A percentile compares a stretch with the other conserved stretches of the same genome.
Conservation (phyloP, 1,284 basidiomycete species). For the Tremellales sp. region DNA sequence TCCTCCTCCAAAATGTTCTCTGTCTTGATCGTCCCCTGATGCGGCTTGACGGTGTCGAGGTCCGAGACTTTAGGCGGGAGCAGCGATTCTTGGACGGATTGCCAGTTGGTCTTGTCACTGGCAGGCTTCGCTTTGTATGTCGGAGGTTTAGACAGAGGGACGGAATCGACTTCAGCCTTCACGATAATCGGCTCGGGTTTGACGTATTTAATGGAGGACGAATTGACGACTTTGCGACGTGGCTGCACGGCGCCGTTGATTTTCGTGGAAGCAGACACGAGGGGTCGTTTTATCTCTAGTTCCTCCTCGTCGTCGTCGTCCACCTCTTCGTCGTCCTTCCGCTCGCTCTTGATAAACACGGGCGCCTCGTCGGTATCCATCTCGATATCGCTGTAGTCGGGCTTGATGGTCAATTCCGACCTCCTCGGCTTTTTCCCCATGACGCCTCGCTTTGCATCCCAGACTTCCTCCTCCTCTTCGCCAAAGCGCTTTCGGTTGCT, state of each 20-base stretch:
- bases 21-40: slow-evolving; percentile 48
- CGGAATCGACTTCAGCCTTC: slow-evolving; percentile 25
- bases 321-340: slow-evolving; percentile 48
- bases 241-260: slow-evolving; percentile 18
- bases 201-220: slow-evolving; percentile 41
- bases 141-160: slow-evolving; percentile 25
- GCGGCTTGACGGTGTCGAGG: slow-evolving; percentile 44
- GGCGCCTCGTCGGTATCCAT: slow-evolving; percentile 27
- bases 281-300: slow-evolving; percentile 18
- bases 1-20: slow-evolving; percentile 60
- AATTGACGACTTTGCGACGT: slow-evolving; percentile 48
- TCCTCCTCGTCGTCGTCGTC: slow-evolving; percentile 33
- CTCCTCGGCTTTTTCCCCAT: slow-evolving; percentile 43
- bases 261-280: slow-evolving; percentile 21
- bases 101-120: slow-evolving; percentile 60
- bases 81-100: slow-evolving; percentile 63
- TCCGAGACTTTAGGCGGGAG: slow-evolving; percentile 44
- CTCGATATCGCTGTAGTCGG: slow-evolving; percentile 21
- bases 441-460: slow-evolving; percentile 28
- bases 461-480: slow-evolving; percentile 52
- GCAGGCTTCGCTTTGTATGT: slow-evolving; percentile 29
- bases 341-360: slow-evolving; percentile 45
- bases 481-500: slow-evolving; percentile 30
- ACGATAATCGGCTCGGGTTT: slow-evolving; percentile 41
- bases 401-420: slow-evolving; percentile 36